A percentile compares a stretch with the other conserved stretches of the same genome.
Evolutionary conservation across 345 rosid species (phyloP).

Genomic region (Hibiscus syriacus): DNA sequence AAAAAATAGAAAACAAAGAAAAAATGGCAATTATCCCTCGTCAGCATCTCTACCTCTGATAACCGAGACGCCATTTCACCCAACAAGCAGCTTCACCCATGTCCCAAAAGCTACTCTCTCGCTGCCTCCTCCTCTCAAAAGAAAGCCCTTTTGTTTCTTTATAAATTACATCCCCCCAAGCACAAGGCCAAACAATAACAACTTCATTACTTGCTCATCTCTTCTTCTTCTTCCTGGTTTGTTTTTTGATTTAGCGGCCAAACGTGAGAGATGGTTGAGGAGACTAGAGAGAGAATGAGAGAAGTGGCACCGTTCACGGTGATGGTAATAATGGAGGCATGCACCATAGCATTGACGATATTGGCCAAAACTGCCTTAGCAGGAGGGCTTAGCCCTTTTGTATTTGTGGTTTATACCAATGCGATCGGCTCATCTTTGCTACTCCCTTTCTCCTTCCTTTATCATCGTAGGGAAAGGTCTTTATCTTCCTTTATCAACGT

Average conservation of each 20-base stretch:
- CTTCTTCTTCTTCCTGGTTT: background rate
- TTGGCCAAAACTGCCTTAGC: constrained; percentile 55
- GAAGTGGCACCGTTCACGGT: constrained; percentile 39
- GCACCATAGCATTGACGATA: constrained; percentile 65
- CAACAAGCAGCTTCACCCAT: constrained; percentile 30
- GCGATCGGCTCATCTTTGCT: constrained; percentile 48
- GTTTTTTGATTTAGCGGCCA: background rate
- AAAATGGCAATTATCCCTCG: background rate
- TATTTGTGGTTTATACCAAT: constrained; percentile 65
- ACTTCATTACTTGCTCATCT: background rate
- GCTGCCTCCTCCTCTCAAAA: background rate
- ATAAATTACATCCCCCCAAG: constrained; percentile 4
- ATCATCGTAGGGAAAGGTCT: constrained; percentile 42
- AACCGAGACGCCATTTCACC: constrained; percentile 65
- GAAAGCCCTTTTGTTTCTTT: background rate
- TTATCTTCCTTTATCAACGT: too few species aligned
- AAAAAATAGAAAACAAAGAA: background rate
- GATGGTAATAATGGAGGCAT: constrained; percentile 68
- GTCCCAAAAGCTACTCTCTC: constrained; percentile 41
- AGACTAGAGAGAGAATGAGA: constrained; percentile 12
- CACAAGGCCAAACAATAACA: background rate
- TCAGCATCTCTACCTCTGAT: constrained; percentile 25
- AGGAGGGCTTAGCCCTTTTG: constrained; percentile 69
- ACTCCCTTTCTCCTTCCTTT: constrained; percentile 56
- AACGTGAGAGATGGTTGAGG: constrained; percentile 13